Base-by-base conservation (phyloP, 768 basidiomycete species). In the Auricularia cornea region DNA sequence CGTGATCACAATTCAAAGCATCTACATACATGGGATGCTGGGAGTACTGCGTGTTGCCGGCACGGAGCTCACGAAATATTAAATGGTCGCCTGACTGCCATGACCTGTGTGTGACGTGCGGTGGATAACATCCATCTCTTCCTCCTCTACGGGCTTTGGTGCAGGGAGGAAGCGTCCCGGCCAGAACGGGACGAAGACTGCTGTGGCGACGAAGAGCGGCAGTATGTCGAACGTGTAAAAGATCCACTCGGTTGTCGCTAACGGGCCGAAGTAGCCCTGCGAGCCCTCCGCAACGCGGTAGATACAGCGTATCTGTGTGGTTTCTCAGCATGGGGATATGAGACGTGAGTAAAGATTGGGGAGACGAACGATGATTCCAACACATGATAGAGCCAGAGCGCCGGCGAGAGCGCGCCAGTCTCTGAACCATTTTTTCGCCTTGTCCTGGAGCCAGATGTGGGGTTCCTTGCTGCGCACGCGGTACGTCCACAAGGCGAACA, bases 161-260 rank as follows among this genome's bases (percentile, higher is more conserved):
- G n/a, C n/a, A n/a, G 44, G 54, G 28, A 57, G 28, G 54, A 29
- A 57, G 18, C 54, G 54, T 1, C 85, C 84, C 3, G 87, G 89
- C 87, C 88, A 91, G 72, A 86, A 84, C 18, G 76, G 68, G n/a
- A 81, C 74, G 67, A 86, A 88, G 18, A 83, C 74, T 1, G 72
- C 72, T 48, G 85, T 80, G 29, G 87, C 84, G 33, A 89, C 70
- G 64, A 85, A 80, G 8, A 89, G 77, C 10, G 88, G 88, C 3
- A 89, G 76, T 0, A 86, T 82, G 70, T 92, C 85, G 41, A 90
- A 76, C 1, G 74, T 81, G 69, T 89, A 91, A 71, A 91, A 89
- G 66, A 79, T 82, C 3, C 69, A 72, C 70, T 90, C 87, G 3
- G 79, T 80, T 2, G 79, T 84, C 3, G 83, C 79, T n/a, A 90